Evolutionary conservation across 2,329 filamentous ascomycete genomes (phyloP), one percentile per base, ranked within the genome.

Genomic region (Colletotrichum liriopes): DNA sequence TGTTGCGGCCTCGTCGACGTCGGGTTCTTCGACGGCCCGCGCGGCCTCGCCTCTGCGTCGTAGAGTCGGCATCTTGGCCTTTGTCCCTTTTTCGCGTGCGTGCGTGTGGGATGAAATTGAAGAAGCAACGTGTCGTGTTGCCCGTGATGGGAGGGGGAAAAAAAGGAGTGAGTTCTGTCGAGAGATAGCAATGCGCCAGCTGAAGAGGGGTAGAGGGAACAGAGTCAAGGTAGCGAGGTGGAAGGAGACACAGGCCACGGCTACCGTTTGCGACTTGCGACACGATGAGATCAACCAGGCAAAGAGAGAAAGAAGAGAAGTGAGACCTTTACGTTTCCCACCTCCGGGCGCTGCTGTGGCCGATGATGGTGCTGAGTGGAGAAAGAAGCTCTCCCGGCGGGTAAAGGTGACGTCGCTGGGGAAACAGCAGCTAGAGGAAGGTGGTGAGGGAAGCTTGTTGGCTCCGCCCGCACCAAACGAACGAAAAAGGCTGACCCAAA

Each of bases 331-430:
- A 52, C 45, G 56, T 65, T 67, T 52, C 32, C 65, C 65, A 64
- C 43, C 37, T 64, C 45, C 32, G 47, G 59, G 60, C 47, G 56
- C 35, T 64, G 37, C 37, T 59, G 69, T 72, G 65, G 69, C 59
- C 58, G 69, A 59, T 67, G 72, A 68, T 68, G 56, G 52, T 65
- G 63, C 41, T 14, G 58, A 54, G 65, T 69, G 70, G 70, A 66
- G 65, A 70, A 72, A 59, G 56, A 63, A 67, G 58, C 71, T 60
- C 45, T 67, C 12, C 39, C 39, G 49, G 63, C 47, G 59, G 68
- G 64, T 72, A 72, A 65, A 61, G 52, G 70, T 74, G 73, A 74
- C 73, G 73, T 74, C 73, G 67, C 73, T 66, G 65, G 73, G 73
- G 73, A 65, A 74, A 74, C 73, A 72, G 43, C 71, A 58, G 51